Evolutionary conservation across 2,329 filamentous ascomycete species (phyloP).

Genomic region (Colletotrichum magnum): DNA sequence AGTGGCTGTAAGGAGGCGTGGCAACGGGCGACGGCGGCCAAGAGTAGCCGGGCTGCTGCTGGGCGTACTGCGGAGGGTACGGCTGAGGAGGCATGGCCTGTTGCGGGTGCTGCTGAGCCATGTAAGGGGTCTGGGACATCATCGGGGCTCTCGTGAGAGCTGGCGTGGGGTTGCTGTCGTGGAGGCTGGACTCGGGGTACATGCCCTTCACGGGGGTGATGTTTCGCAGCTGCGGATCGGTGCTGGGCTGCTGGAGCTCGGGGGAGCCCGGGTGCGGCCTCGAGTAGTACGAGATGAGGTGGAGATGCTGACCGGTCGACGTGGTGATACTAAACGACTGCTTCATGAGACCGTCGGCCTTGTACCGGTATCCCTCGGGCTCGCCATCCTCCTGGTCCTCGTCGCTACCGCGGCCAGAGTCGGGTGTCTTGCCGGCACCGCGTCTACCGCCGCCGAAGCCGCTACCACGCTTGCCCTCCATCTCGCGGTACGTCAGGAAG

Average conservation of each 20-base stretch:
- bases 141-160: conserved; percentile 84
- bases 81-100: conserved; percentile 54
- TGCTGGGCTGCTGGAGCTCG: conserved; percentile 84
- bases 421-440: conserved; percentile 82
- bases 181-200: conserved; percentile 96
- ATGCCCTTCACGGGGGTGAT: conserved; percentile 93
- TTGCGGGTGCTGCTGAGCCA: conserved; percentile 47
- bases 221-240: conserved; percentile 82
- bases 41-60: conserved; percentile 57
- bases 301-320: conserved; percentile 87
- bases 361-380: conserved; percentile 93
- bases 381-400: conserved; percentile 89
- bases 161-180: conserved; percentile 85
- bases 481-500: conserved; percentile 97
- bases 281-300: conserved; percentile 97
- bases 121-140: conserved; percentile 59
- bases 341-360: conserved; percentile 98
- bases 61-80: conserved; percentile 58
- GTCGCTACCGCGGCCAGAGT: conserved; percentile 84
- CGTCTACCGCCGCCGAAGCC: conserved; percentile 74
- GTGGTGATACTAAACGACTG: conserved; percentile 99
- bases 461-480: conserved; percentile 97
- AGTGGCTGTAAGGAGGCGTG: conserved; percentile 68
- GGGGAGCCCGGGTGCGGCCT: conserved; percentile 80
- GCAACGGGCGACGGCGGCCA: conserved; percentile 71